Conservation (phyloP, 2,329 filamentous ascomycete species). For the Scedosporium boydii region DNA sequence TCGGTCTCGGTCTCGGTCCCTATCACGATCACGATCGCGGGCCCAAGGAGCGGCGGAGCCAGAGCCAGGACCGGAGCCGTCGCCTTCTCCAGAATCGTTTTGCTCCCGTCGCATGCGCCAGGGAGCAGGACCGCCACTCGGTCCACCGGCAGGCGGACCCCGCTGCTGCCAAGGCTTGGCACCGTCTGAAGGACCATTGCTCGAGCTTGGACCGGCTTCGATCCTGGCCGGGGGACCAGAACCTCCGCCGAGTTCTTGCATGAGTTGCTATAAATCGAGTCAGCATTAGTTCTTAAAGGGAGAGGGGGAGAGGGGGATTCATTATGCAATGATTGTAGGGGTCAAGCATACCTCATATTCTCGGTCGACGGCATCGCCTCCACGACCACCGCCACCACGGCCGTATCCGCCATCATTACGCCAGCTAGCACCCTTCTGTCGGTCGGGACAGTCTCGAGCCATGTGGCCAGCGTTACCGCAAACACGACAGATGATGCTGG, state of each 20-base stretch:
- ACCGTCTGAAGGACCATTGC: constrained; percentile 36
- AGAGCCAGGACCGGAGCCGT: constrained; percentile 28
- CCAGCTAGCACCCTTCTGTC: constrained; percentile 84
- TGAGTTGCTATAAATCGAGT: constrained; percentile 62
- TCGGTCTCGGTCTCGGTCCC: constrained; percentile 26
- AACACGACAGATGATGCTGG: constrained; percentile 96
- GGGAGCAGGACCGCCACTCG: constrained; percentile 74
- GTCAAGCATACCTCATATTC: constrained; percentile 77
- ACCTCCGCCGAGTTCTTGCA: constrained; percentile 87
- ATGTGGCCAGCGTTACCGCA: constrained; percentile 98
- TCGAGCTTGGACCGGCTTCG: constrained; percentile 67
- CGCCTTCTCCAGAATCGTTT: constrained; percentile 40
- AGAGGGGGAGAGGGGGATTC: neutral
- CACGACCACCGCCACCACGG: constrained; percentile 54
- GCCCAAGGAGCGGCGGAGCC: constrained; percentile 50
- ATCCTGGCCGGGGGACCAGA: constrained; percentile 64
- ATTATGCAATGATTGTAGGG: neutral
- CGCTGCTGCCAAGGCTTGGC: constrained; percentile 76
- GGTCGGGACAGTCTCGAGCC: constrained; percentile 94
- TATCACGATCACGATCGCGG: constrained; percentile 45
- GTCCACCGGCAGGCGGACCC: constrained; percentile 74
- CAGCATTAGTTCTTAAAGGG: constrained; percentile 21
- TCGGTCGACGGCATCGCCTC: constrained; percentile 77
- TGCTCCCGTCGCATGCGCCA: constrained; percentile 51
- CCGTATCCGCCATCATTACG: constrained; percentile 60